These are phyloP conservation scores for Starmerella sp. DNA, from an alignment of 805 yeast species.

Conservation along the genomic window DNA sequence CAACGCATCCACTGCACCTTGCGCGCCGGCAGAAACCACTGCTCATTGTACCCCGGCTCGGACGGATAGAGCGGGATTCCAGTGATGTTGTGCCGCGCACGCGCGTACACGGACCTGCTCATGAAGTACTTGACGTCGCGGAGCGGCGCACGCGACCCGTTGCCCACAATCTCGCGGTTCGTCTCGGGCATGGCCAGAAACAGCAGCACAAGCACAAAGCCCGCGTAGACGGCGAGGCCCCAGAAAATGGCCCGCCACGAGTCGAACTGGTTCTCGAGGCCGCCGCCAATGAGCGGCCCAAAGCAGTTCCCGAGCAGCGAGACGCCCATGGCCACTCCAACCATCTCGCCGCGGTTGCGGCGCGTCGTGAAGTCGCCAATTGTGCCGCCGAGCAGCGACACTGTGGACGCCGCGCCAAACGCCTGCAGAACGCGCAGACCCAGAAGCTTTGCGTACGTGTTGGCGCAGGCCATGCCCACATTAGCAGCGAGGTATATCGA, in stretches of 20 bases:
- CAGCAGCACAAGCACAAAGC: conserved; percentile 30
- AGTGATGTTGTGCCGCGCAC: conserved; percentile 11
- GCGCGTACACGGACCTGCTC: conserved; percentile 23
- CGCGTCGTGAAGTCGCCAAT: conserved; percentile 63
- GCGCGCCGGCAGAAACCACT: conserved; percentile 21
- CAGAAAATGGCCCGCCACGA: conserved; percentile 57
- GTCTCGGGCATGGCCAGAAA: conserved; percentile 60
- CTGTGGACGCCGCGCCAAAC: conserved; percentile 61
- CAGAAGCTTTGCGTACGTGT: conserved; percentile 48
- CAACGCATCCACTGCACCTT: conserved; percentile 23
- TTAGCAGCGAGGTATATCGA: conserved; percentile 48
- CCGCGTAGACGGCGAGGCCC: conserved; percentile 59
- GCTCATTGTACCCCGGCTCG: conserved; percentile 17
- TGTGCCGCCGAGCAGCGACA: conserved; percentile 58
- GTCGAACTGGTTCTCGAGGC: conserved; percentile 36
- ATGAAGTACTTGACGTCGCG: not conserved
- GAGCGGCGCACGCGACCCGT: conserved; percentile 46
- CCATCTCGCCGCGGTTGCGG: conserved; percentile 56
- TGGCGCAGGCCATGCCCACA: conserved; percentile 51
- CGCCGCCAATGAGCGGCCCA: conserved; percentile 61
- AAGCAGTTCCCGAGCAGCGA: conserved; percentile 64
- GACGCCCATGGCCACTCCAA: conserved; percentile 55
- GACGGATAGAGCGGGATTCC: conserved; percentile 23
- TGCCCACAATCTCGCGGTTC: conserved; percentile 57
- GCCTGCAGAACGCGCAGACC: conserved; percentile 68